A percentile compares a stretch with the other conserved stretches of the same genome.
Evolutionary conservation across 2,329 filamentous ascomycete genomes (phyloP).

Genomic region (Paecilomyces sp.): DNA sequence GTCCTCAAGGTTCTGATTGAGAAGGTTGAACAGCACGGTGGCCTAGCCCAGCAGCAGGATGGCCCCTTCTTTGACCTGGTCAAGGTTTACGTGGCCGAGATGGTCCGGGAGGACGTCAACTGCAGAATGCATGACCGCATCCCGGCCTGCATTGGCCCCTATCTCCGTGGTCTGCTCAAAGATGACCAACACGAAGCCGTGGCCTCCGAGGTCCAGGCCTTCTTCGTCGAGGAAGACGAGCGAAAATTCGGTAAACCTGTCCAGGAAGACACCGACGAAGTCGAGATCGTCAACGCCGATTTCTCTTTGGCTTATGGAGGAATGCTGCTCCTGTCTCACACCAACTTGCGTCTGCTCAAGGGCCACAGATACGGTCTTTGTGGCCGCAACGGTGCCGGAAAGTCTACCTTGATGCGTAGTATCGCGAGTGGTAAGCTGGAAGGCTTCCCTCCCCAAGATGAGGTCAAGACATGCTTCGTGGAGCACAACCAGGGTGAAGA

Average conservation of each 20-base stretch:
- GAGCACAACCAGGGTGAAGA: slow-evolving; percentile 99
- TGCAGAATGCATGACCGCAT: slow-evolving; percentile 72
- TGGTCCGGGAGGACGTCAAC: slow-evolving; percentile 85
- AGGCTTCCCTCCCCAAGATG: slow-evolving; percentile 88
- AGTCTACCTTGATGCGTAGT: slow-evolving; percentile 97
- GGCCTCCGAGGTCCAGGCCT: slow-evolving; percentile 65
- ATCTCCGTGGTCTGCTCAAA: slow-evolving; percentile 64
- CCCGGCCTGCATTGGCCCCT: slow-evolving; percentile 60
- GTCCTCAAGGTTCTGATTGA: slow-evolving; percentile 67
- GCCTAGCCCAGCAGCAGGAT: slow-evolving; percentile 57
- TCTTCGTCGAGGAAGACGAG: slow-evolving; percentile 76
- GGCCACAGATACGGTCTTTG: slow-evolving; percentile 96
- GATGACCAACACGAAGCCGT: slow-evolving; percentile 57
- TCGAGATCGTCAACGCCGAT: slow-evolving; percentile 94
- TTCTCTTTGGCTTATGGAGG: slow-evolving; percentile 97
- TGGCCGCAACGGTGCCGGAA: slow-evolving; percentile 93
- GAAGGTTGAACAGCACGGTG: slow-evolving; percentile 64
- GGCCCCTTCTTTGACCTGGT: slow-evolving; percentile 56
- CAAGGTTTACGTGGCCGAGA: slow-evolving; percentile 68
- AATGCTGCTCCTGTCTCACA: slow-evolving; percentile 93
- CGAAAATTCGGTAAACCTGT: slow-evolving; percentile 78
- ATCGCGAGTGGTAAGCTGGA: slow-evolving; percentile 95
- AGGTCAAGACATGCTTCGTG: slow-evolving; percentile 92
- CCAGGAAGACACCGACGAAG: slow-evolving; percentile 84
- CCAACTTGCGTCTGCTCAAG: slow-evolving; percentile 88